Evolutionary conservation across 305 asterid species (phyloP), one percentile per base, ranked within the genome.

Genomic region (Solanum hybrid): DNA sequence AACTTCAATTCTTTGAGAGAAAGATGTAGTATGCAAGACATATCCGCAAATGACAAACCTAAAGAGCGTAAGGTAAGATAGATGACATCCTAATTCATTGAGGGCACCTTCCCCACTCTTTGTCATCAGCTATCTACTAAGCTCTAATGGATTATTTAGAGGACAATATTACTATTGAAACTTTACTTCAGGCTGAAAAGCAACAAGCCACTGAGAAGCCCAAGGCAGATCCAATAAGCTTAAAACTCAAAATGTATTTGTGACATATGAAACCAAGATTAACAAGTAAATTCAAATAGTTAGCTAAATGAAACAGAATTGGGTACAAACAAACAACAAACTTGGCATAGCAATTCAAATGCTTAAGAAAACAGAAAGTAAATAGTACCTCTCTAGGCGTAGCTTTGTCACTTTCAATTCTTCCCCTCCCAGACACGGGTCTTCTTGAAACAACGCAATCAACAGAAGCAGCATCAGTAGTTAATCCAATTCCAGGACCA

Each of bases 371-470:
- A 73, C 70, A 68, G 29, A 32, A 86, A 82, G 7, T 26, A 76
- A 90, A 41, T 15, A 86, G 11, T 92, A 95, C 98, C 98, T 95
- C 96, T 68, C 98, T 91, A 24, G 92, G 95, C 89, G 90, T 77
- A 91, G 89, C 91, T 90, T 90, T 92, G 83, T 93, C 96, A 87
- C 88, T 95, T 89, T 95, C 98, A 83, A 93, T 91, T 92, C 93
- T 96, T 82, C 95, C 95, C 89, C 97, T 95, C 2, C 94, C 89
- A 70, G 94, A 92, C 13, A 90, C 90, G 89, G 94, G 95, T 91
- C 98, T 94, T 86, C 96, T 94, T 34, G 98, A 93, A 92, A 95
- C 98, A 79, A 95, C 98, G 91, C 97, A 96, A 93, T 96, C 98
- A 61, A 94, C 95, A 91, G 98, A 95, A 38, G 98, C 94, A 76